Percentiles rank a stretch among this genome's conserved stretches.
Conservation (phyloP, 2,329 filamentous ascomycete genomes). For the Cladorrhinum sp. region DNA sequence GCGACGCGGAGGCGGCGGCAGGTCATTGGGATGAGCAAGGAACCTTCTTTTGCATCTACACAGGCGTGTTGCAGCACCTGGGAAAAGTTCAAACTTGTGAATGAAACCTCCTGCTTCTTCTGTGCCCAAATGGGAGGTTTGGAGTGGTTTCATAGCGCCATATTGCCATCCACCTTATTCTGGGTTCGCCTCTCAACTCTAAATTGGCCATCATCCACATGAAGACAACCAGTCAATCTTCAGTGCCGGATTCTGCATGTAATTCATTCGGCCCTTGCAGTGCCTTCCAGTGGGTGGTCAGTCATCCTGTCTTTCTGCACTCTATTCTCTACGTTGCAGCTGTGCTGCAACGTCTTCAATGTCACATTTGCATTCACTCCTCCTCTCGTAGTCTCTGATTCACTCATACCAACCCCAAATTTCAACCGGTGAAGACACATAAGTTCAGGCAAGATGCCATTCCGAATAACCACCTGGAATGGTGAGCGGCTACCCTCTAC, state of each 20-base stretch:
- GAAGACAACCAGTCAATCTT: background rate
- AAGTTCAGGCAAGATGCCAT: conserved; percentile 52
- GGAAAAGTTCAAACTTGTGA: background rate
- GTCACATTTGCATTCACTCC: no score
- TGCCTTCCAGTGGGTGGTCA: background rate
- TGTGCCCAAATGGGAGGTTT: no score
- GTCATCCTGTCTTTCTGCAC: background rate
- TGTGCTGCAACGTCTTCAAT: no score
- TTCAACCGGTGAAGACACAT: background rate
- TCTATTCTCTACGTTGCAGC: background rate
- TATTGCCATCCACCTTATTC: no score
- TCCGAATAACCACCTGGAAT: conserved; percentile 86
- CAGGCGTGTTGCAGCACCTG: background rate
- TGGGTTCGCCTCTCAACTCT: background rate
- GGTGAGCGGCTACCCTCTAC: conserved; percentile 49
- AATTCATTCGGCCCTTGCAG: background rate
- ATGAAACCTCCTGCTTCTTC: background rate
- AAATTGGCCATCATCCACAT: background rate
- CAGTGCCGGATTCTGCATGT: background rate
- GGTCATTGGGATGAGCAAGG: background rate
- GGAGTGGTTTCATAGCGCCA: no score
- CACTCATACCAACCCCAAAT: background rate
- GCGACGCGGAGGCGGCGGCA: conserved; percentile 4
- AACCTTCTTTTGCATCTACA: background rate
- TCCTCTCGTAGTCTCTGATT: background rate